Conservation (phyloP, 139 green algal species). For the Chlorella vulgaris region DNA sequence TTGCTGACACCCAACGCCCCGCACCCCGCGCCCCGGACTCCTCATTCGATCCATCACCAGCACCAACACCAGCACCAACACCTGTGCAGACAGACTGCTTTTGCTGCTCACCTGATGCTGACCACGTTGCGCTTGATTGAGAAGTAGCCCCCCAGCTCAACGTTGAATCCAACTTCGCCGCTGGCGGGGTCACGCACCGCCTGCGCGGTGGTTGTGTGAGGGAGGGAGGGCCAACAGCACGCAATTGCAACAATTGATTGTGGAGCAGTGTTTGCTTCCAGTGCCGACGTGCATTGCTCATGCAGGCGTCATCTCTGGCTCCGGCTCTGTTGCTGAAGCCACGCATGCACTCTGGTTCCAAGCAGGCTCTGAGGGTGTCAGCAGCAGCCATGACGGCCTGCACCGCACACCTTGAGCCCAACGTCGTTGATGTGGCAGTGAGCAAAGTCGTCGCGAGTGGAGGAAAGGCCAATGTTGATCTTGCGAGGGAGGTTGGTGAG, state of each 20-base stretch:
- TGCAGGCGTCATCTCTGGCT: no score
- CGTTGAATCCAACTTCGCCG: conserved; percentile 82
- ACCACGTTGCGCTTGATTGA: conserved; percentile 91
- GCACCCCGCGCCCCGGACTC: no score
- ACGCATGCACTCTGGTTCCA: no score
- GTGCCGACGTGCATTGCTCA: no score
- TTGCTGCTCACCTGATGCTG: conserved; percentile 73
- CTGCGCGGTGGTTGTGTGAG: background rate
- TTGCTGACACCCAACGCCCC: no score
- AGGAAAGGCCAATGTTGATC: conserved; percentile 94
- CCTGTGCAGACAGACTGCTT: no score
- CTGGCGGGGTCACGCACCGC: conserved; percentile 74
- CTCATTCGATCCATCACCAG: no score
- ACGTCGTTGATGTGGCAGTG: conserved; percentile 99
- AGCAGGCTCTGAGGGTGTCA: no score
- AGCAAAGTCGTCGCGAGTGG: conserved; percentile 90
- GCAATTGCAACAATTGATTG: background rate
- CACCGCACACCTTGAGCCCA: conserved; percentile 70
- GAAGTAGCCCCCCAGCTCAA: conserved; percentile 96
- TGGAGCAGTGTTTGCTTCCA: background rate
- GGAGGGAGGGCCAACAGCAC: background rate
- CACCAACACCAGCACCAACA: no score
- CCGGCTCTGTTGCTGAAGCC: no score
- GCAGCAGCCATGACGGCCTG: no score
- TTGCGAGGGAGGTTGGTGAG: conserved; percentile 97